Percentiles rank a stretch among this genome's conserved stretches.
phyloP scores from a whole-genome alignment of 331 rosid species.

The Quercus phellos region DNA sequence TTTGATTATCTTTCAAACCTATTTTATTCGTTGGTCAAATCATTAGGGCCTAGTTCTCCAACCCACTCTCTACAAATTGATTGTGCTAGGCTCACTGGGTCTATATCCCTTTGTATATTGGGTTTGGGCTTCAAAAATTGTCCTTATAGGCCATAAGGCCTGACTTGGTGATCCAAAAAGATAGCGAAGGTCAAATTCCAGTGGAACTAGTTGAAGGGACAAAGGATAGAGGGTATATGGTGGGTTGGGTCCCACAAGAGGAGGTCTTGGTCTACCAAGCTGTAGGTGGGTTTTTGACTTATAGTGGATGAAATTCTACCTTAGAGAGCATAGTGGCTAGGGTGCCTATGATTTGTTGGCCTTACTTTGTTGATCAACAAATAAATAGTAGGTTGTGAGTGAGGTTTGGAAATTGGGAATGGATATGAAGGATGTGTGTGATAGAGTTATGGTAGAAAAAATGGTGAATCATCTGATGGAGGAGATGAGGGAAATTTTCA shows the following conservation, averaged over 20 bases:
- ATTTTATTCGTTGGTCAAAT: too few species aligned
- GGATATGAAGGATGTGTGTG: slow-evolving; percentile 31
- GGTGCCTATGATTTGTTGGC: slow-evolving; percentile 35
- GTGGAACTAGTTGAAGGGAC: slow-evolving; percentile 11
- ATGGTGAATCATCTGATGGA: slow-evolving; percentile 28
- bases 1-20: too few species aligned
- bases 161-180: not conserved
- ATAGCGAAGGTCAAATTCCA: not conserved
- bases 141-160: slow-evolving; percentile 44
- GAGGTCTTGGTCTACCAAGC: slow-evolving; percentile 29
- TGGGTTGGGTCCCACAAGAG: slow-evolving; percentile 34
- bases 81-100: too few species aligned
- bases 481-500: slow-evolving; percentile 18
- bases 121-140: too few species aligned
- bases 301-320: slow-evolving; percentile 41
- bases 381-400: slow-evolving; percentile 28
- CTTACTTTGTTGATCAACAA: slow-evolving; percentile 22
- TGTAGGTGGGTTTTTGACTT: slow-evolving; percentile 30
- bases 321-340: slow-evolving; percentile 31
- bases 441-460: slow-evolving; percentile 1
- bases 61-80: too few species aligned
- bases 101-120: too few species aligned
- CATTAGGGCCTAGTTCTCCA: too few species aligned
- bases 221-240: slow-evolving; percentile 17
- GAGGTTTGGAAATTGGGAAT: slow-evolving; percentile 35